Evolutionary conservation across 306 rosid genomes (phyloP).

Genomic region (Lathyrus oleraceus): DNA sequence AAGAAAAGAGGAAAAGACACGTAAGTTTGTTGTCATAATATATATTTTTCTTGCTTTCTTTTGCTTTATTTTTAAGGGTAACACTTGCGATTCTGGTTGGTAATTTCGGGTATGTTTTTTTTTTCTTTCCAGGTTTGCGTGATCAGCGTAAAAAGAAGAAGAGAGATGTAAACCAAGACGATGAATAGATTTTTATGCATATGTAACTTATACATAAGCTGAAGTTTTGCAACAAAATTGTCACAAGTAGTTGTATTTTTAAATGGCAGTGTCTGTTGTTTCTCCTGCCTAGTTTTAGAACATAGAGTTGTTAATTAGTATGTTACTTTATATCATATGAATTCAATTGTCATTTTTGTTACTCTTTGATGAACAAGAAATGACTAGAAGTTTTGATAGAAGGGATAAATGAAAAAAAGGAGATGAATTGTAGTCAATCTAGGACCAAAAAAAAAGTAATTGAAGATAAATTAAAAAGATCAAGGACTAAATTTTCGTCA

Average conservation of each 20-base stretch:
- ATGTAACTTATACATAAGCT: not conserved
- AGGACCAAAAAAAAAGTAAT: too few relatives aligned
- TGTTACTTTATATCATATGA: not conserved
- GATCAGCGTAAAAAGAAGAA: conserved; percentile 75
- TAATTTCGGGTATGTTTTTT: conserved; percentile 25
- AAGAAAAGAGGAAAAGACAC: conserved; percentile 80
- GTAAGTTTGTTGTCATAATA: conserved; percentile 39
- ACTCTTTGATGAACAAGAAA: too few relatives aligned
- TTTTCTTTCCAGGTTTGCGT: conserved; percentile 64
- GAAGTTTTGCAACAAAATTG: conserved; percentile 27
- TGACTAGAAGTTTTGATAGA: too few relatives aligned
- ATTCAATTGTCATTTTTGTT: not conserved
- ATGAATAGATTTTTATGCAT: conserved; percentile 31
- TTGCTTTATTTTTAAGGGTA: not conserved
- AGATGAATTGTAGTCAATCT: too few relatives aligned
- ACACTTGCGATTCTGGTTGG: not conserved
- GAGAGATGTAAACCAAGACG: conserved; percentile 45
- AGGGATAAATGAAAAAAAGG: too few relatives aligned
- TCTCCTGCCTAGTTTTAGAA: conserved; percentile 23
- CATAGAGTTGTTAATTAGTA: conserved; percentile 1
- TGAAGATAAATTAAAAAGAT: too few relatives aligned
- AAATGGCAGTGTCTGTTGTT: conserved; percentile 12
- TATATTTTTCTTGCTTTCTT: not conserved
- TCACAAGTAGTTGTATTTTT: not conserved
- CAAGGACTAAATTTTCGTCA: too few relatives aligned